Percentiles rank a stretch among this genome's conserved stretches.
Evolutionary conservation across 2,329 filamentous ascomycete genomes (phyloP).

Genomic region (Curvularia sp.): DNA sequence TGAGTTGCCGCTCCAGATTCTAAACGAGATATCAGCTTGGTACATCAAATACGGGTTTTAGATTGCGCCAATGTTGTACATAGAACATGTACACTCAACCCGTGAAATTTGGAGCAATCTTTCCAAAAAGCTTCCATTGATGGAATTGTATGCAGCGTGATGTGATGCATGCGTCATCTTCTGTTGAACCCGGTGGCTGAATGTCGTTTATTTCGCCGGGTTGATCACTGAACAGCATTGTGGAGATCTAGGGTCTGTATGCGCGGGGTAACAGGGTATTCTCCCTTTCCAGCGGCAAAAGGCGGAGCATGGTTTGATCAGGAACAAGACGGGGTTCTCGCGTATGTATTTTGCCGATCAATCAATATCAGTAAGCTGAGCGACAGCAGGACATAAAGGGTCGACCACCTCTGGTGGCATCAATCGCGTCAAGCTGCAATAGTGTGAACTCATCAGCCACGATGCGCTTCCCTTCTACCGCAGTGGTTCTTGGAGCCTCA

Average conservation of each 20-base stretch:
- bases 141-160: not conserved
- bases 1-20: not conserved
- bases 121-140: not conserved
- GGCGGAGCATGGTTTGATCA: conserved; percentile 1
- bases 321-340: not conserved
- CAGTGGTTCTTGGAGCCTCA: conserved; percentile 9
- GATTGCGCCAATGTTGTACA: not conserved
- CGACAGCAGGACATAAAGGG: conserved; percentile 1
- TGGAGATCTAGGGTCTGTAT: conserved; percentile 8
- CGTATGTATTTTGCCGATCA: not conserved
- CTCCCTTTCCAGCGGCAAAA: conserved; percentile 1
- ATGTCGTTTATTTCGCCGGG: conserved; percentile 15
- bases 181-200: conserved; percentile 19
- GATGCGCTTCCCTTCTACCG: conserved; percentile 11
- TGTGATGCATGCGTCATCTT: conserved; percentile 1
- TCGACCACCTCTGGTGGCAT: not conserved
- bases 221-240: conserved; percentile 9
- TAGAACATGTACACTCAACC: not conserved
- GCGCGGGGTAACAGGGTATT: conserved; percentile 13
- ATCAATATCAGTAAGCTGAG: not conserved
- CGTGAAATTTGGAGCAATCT: not conserved
- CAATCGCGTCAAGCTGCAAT: not conserved
- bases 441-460: not conserved
- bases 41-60: not conserved
- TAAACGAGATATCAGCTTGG: not conserved